A percentile compares a stretch with the other conserved stretches of the same genome.
Conservation (phyloP, 2,329 filamentous ascomycete genomes). For the Macrophomina phaseolina region DNA sequence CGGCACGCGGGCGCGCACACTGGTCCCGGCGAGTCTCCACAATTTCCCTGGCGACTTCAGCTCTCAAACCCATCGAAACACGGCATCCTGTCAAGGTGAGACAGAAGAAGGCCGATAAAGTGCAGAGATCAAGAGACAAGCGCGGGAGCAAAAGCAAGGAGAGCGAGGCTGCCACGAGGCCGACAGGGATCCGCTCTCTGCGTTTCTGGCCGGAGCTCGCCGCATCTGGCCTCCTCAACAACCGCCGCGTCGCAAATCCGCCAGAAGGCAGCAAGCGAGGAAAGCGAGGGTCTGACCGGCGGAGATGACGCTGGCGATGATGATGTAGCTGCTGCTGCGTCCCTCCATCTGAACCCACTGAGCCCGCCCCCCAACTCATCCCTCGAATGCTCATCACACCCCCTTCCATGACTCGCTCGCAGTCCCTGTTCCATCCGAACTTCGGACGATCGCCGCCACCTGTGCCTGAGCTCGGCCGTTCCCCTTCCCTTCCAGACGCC, state of each 20-base stretch:
- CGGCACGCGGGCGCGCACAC: not conserved
- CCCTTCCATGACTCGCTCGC: slow-evolving; percentile 10
- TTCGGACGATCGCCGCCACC: slow-evolving; percentile 6
- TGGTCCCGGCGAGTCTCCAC: not conserved
- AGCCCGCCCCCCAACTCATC: not conserved
- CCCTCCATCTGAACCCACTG: too few species aligned
- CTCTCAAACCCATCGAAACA: slow-evolving; percentile 4
- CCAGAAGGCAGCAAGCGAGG: not conserved
- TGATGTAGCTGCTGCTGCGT: not conserved
- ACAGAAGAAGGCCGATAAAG: not conserved
- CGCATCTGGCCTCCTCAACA: not conserved
- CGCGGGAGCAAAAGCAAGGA: not conserved
- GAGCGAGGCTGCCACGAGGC: slow-evolving; percentile 10
- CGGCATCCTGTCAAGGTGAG: not conserved
- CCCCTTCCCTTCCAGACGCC: not conserved
- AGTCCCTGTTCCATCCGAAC: not conserved
- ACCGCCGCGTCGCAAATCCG: not conserved
- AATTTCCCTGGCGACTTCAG: not conserved
- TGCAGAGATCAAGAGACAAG: not conserved
- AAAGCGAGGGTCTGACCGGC: not conserved
- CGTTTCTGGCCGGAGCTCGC: not conserved
- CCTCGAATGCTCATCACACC: not conserved
- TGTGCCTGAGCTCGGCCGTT: not conserved
- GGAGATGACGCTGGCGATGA: not conserved
- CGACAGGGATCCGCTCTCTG: slow-evolving; percentile 9